Base-by-base conservation (phyloP, 768 basidiomycete species). In the Naganishia antarctica region DNA sequence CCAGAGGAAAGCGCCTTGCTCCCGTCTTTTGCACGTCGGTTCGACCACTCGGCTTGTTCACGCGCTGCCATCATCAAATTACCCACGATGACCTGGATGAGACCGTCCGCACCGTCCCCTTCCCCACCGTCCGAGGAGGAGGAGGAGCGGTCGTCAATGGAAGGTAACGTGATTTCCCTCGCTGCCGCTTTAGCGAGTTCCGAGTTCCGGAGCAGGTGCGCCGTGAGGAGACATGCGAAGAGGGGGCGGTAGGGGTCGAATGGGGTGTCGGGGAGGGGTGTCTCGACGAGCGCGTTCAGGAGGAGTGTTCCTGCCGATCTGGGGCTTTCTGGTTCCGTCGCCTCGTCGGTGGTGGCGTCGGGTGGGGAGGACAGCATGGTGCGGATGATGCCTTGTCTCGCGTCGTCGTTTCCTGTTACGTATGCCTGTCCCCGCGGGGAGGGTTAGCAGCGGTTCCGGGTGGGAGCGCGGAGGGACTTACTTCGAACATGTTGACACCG, bases 21-120 rank as follows among this genome's bases (percentile, higher is more conserved):
- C 8, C 78, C 79, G 5, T 86, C 85, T 25, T 84, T 81, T 69
- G 87, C 81, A 12, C 84, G 80, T 34, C 89, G 81, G 45, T 79
- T 79, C 32, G 72, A 74, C 64, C 73, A 74, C 60, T 80, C 79
- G 15, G 75, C 73, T 62, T 80, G 79, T 70, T 81, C 88, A 48
- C 98, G 78, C 69, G 92, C 83, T 1, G 90, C 85, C 61, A 98
- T 81, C 43, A 92, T 90, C 25, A 98, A 80, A 74, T 96, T 91
- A 65, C 97, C 96, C 46, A 86, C 86, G 21, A 98, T 80, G n/a
- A 88, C 83, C 61, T 90, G 87, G 11, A 99, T 81, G 37, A 99
- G 79, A 0, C 83, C 84, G 69, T 90, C 86, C 26, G 4, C 37
- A 1, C 40, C 53, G 48, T 81, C 81, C 40, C 81, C 81, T 58